Evolutionary conservation across 208 protist species (phyloP).

Genomic region (Crithidia bombi): DNA sequence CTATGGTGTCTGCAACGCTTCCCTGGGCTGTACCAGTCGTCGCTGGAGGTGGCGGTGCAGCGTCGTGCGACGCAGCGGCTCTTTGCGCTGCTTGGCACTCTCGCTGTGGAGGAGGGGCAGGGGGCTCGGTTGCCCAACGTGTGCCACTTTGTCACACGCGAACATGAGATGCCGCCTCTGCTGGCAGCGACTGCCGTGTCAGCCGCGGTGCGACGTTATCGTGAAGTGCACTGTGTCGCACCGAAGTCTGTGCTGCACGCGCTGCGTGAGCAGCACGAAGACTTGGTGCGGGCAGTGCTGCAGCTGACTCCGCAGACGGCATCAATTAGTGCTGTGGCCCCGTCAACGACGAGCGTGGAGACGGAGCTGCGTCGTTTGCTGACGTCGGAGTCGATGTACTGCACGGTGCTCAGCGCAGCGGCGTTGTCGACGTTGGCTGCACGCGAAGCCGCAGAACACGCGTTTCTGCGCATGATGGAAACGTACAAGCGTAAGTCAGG

Average conservation of each 20-base stretch:
- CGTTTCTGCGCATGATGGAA: constrained; percentile 84
- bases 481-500: constrained; percentile 63
- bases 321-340: background rate
- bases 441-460: constrained; percentile 32
- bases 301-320: background rate
- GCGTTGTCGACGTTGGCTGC: constrained; percentile 51
- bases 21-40: constrained; percentile 22
- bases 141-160: constrained; percentile 15
- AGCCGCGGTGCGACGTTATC: constrained; percentile 20
- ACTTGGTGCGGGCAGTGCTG: constrained; percentile 8
- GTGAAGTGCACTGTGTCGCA: constrained; percentile 4
- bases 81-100: constrained; percentile 13
- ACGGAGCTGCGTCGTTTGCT: constrained; percentile 27
- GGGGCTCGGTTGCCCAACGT: constrained; percentile 16
- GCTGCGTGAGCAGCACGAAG: constrained; percentile 14
- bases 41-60: constrained; percentile 6
- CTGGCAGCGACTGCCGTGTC: constrained; percentile 18
- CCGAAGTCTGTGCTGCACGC: constrained; percentile 12
- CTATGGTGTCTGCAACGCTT: constrained; percentile 58
- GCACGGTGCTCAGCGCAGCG: constrained; percentile 59
- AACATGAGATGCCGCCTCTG: background rate
- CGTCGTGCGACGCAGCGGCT: constrained; percentile 9
- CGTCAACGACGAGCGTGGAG: constrained; percentile 15
- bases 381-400: constrained; percentile 46
- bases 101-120: constrained; percentile 23